Base-by-base conservation (phyloP, 805 yeast species). In the Starmerella bacillaris region DNA sequence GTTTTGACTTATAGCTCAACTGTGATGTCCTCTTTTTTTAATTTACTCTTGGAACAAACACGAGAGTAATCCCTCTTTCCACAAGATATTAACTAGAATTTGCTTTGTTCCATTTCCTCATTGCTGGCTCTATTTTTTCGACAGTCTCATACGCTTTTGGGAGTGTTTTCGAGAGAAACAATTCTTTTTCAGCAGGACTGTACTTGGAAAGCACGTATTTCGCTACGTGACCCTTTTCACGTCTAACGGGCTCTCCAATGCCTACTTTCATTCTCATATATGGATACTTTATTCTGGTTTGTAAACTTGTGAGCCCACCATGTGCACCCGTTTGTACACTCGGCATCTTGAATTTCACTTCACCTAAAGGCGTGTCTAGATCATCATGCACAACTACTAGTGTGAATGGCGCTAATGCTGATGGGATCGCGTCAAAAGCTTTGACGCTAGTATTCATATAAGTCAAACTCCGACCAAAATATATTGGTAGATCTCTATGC, bases 301-400 rank as follows among this genome's bases (percentile, higher is more conserved):
- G 74, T 3, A 84, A 64, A 27, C 76, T 68, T 41, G 65, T 65
- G 19, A 84, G 59, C 0, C 94, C 95, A 49, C 80, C 82, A 48
- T 84, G 96, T 0, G 94, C 94, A 30, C 89, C 60, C 12, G 72
- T 63, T 29, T 79, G 68, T 0, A 75, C 61, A 1, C 70, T 67
- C 11, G 71, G 73, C 14, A 57, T 59, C 31, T 86, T 61, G 40
- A 76, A 51, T 46, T 76, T 76, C 16, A 72, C 59, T 35, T 69
- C 67, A 0, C 95, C 94, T 3, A 73, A 44, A 0, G 66, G 67
- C 11, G 73, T 51, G 39, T 72, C 74, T 30, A 83, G 51, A 44
- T 84, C 95, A 51, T 84, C 95, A 50, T 79, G 92, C 1, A 83
- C 47, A 0, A 82, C 66, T 2, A 82, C 61, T n/a, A 39, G 27